These are phyloP conservation scores for Geotrichum klebahnii DNA, from an alignment of 1,139 yeast genomes.

Conservation along the genomic window DNA sequence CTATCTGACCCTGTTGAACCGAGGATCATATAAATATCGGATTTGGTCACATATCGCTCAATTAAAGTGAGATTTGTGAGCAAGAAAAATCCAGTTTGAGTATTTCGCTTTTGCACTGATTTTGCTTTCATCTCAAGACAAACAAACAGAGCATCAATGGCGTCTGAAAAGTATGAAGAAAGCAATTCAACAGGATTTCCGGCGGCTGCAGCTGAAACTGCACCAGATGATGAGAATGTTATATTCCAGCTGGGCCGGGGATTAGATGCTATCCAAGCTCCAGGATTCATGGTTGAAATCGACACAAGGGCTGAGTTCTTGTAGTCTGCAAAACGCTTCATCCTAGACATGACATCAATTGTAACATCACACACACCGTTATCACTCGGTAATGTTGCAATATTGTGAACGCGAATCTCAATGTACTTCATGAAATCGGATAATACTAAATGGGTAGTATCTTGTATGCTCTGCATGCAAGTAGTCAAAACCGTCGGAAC, in stretches of 20 bases:
- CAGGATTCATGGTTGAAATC: conserved; percentile 52
- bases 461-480: conserved; percentile 27
- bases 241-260: conserved; percentile 38
- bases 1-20: conserved; percentile 66
- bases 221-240: conserved; percentile 49
- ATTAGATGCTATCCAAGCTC: conserved; percentile 66
- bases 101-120: conserved; percentile 36
- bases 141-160: conserved; percentile 67
- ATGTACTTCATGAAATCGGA: conserved; percentile 55
- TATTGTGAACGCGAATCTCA: conserved; percentile 47
- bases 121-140: conserved; percentile 56
- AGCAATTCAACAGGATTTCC: conserved; percentile 47
- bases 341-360: conserved; percentile 59
- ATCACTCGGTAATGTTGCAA: conserved; percentile 52
- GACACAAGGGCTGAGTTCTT: conserved; percentile 51
- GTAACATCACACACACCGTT: conserved; percentile 66
- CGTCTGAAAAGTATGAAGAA: conserved; percentile 65
- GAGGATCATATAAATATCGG: conserved; percentile 53
- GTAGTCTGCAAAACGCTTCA: conserved; percentile 63
- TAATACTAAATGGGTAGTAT: conserved; percentile 46
- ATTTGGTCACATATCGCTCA: conserved; percentile 66
- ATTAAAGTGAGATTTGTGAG: conserved; percentile 68
- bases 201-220: conserved; percentile 28
- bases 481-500: conserved; percentile 29
- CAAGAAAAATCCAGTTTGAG: conserved; percentile 61